Base-by-base conservation (phyloP, 805 yeast genomes). In the Candida morakotiae region DNA sequence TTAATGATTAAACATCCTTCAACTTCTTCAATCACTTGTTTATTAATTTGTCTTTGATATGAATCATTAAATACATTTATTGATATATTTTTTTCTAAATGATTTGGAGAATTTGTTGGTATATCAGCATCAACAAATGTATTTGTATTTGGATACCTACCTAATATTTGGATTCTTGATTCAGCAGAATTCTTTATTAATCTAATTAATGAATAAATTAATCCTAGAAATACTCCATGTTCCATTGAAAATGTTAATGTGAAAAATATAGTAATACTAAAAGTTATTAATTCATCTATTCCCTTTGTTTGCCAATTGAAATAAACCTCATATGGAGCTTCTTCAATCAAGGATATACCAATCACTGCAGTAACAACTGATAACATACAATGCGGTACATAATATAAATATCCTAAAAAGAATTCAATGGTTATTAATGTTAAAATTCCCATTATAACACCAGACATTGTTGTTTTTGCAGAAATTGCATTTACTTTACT, bases 221-320 rank as follows among this genome's bases (percentile, higher is more conserved):
- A 79, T 0, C 98, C 98, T n/a, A 87, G 73, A 2, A 83, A 79
- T 33, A 93, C 87, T 1, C 98, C 98, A 11, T 83, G 79, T 56
- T 91, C 96, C 55, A 89, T 80, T 0, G 97, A 87, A 56, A 60
- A 65, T 41, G 64, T 64, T 16, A 67, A 31, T 0, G 72, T 67
- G 3, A 69, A 59, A 11, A 52, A 29, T 3, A 67, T 69, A 3
- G 73, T 67, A 4, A 64, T 63, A 5, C 46, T 56, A 45, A 66
- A 67, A 3, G 73, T 67, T 5, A 77, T 55, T 3, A 91, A 55
- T 51, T 91, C 98, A 50, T 79, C 77, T 59, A 77, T 85, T 0
- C 97, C 96, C 16, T 71, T 65, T 5, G 89, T 77, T 36, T 64
- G 62, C 68, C 80, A 71, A 59, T 87, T 95, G 57, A 87, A 91